phyloP scores from a whole-genome alignment of 1,139 yeast genomes.

The Suhomyces guaymorum region DNA sequence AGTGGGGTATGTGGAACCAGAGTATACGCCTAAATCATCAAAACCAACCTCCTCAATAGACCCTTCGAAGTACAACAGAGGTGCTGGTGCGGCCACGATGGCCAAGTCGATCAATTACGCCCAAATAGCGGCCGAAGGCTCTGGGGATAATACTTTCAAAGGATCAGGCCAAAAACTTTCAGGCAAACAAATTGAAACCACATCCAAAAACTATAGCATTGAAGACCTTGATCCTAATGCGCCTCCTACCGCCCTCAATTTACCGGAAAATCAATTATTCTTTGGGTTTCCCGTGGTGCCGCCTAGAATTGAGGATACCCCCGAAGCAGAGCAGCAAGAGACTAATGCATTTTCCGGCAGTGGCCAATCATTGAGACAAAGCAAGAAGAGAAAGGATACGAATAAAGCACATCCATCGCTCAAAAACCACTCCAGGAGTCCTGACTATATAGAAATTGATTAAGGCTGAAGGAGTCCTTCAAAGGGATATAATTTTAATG shows the following conservation, averaged over 20 bases:
- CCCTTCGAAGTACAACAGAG: slow-evolving; percentile 38
- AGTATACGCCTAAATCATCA: slow-evolving; percentile 45
- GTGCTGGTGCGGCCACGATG: slow-evolving; percentile 72
- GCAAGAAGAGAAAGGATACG: slow-evolving; percentile 70
- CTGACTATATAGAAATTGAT: slow-evolving; percentile 80
- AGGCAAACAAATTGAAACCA: slow-evolving; percentile 48
- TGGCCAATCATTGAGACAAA: slow-evolving; percentile 73
- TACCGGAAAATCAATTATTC: slow-evolving; percentile 85
- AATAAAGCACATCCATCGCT: slow-evolving; percentile 42
- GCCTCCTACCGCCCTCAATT: slow-evolving; percentile 67
- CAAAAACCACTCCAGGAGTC: slow-evolving; percentile 59
- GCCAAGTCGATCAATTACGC: slow-evolving; percentile 74
- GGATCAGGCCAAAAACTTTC: slow-evolving; percentile 77
- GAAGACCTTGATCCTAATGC: slow-evolving; percentile 52
- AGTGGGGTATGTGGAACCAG: slow-evolving; percentile 95
- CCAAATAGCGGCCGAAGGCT: slow-evolving; percentile 50
- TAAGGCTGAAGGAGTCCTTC: slow-evolving; percentile 29
- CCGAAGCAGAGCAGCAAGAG: slow-evolving; percentile 33
- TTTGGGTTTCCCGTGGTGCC: slow-evolving; percentile 90
- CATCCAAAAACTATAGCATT: slow-evolving; percentile 23
- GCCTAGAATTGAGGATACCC: slow-evolving; percentile 53
- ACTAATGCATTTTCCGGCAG: slow-evolving; percentile 51
- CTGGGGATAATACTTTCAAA: slow-evolving; percentile 36
- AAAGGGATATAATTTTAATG: too few species aligned
- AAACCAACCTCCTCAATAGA: slow-evolving; percentile 28